phyloP scores from a whole-genome alignment of 2,329 filamentous ascomycete genomes.

The Ascosphaera apis region DNA sequence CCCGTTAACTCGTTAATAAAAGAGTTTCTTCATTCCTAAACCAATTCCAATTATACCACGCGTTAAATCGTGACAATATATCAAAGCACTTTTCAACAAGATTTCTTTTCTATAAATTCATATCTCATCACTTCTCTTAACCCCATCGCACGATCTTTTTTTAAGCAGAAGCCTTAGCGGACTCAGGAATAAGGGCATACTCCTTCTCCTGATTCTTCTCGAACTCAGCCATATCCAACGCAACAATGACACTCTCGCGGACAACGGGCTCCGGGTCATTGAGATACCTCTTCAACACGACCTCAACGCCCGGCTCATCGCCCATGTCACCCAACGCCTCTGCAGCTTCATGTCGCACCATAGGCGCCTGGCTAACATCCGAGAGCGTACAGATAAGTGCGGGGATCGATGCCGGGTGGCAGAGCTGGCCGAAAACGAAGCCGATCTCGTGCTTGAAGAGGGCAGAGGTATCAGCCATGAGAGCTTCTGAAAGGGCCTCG shows the following conservation, averaged over 20 bases:
- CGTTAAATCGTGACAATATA: no score
- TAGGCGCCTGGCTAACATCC: constrained; percentile 62
- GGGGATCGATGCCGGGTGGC: constrained; percentile 89
- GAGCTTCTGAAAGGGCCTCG: constrained; percentile 60
- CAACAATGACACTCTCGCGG: constrained; percentile 81
- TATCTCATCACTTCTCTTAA: no score
- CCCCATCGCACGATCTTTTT: no score
- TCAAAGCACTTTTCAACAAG: no score
- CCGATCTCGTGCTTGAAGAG: constrained; percentile 96
- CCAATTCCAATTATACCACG: no score
- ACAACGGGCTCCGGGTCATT: constrained; percentile 85
- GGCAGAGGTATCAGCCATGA: constrained; percentile 55
- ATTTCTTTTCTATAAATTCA: no score
- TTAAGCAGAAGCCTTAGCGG: no score
- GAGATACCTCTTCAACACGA: constrained; percentile 58
- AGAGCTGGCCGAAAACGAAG: constrained; percentile 92
- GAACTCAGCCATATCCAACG: constrained; percentile 93
- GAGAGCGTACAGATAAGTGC: constrained; percentile 58
- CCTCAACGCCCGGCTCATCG: constrained; percentile 80
- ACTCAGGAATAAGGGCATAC: constrained; percentile 70
- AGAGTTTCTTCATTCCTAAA: constrained; percentile 7
- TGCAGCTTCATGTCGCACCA: constrained; percentile 94
- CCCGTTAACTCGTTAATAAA: constrained; percentile 6
- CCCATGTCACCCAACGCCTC: constrained; percentile 88
- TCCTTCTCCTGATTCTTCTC: constrained; percentile 74